phyloP scores from a whole-genome alignment of 2,329 filamentous ascomycete species.

The Colletotrichum cordylinicola region DNA sequence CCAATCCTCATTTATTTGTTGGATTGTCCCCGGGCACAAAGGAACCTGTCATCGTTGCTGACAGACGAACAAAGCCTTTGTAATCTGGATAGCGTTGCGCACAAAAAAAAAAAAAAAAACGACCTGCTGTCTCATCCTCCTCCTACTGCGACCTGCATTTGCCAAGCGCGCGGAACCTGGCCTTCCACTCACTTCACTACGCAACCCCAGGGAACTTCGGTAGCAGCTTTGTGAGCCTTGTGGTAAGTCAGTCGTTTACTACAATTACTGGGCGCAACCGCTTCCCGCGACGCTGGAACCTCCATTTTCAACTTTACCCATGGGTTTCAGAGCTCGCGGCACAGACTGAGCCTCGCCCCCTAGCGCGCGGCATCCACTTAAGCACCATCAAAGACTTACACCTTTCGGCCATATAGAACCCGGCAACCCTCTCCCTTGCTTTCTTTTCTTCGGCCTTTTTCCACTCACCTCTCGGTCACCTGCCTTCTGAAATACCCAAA shows the following conservation, averaged over 20 bases:
- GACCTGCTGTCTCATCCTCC: slow-evolving; percentile 9
- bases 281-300: not conserved
- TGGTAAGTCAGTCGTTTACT: slow-evolving; percentile 9
- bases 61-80: slow-evolving; percentile 9
- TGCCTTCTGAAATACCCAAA: not conserved
- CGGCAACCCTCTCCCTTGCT: not conserved
- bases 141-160: not conserved
- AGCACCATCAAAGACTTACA: slow-evolving; percentile 3
- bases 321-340: slow-evolving; percentile 17
- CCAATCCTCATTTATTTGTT: not conserved
- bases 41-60: not conserved
- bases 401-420: not conserved
- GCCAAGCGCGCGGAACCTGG: not conserved
- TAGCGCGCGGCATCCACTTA: slow-evolving; percentile 20
- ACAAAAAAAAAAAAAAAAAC: not conserved
- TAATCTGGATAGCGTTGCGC: not conserved
- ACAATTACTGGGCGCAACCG: not conserved
- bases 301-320: not conserved
- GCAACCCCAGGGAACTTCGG: not conserved
- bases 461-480: not conserved
- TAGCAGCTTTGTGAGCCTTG: not conserved
- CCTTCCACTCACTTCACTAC: not conserved
- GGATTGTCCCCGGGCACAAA: not conserved
- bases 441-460: not conserved
- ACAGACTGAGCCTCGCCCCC: slow-evolving; percentile 12